These are phyloP conservation scores for Picochlorum costavermella DNA, from an alignment of 139 green algal species.

Conservation along the genomic window DNA sequence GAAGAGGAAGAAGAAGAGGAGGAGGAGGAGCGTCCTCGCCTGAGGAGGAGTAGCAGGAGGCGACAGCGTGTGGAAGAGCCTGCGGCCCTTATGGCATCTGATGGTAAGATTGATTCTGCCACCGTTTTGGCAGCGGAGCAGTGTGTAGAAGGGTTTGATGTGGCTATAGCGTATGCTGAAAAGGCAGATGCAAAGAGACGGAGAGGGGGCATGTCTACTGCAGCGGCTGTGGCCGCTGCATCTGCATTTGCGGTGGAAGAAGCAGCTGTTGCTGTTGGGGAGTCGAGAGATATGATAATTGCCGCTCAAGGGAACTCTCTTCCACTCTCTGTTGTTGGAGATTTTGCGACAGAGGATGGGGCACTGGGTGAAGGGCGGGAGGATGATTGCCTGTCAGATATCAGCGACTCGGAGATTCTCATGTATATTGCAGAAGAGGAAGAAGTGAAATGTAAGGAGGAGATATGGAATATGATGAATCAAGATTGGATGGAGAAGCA, in stretches of 20 bases:
- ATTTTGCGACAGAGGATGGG: constrained; percentile 9
- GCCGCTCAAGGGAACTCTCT: not conserved
- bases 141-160: constrained; percentile 5
- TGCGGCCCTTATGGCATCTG: not conserved
- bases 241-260: not conserved
- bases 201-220: not conserved
- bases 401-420: constrained; percentile 24
- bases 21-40: not conserved
- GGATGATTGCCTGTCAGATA: constrained; percentile 22
- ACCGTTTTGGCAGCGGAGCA: constrained; percentile 1
- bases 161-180: constrained; percentile 7
- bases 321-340: not conserved
- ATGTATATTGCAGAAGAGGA: constrained; percentile 24
- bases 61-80: not conserved
- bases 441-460: constrained; percentile 31
- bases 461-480: constrained; percentile 47
- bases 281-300: not conserved
- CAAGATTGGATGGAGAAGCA: constrained; percentile 39
- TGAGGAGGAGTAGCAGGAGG: not conserved
- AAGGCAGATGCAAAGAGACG: not conserved
- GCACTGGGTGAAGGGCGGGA: constrained; percentile 18
- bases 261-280: not conserved
- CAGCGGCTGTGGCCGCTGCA: not conserved
- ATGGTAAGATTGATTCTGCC: not conserved
- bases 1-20: not conserved